Evolutionary conservation across 208 protist species (phyloP), one percentile per base, ranked within the genome.

Genomic region (Crithidia fasciculata): DNA sequence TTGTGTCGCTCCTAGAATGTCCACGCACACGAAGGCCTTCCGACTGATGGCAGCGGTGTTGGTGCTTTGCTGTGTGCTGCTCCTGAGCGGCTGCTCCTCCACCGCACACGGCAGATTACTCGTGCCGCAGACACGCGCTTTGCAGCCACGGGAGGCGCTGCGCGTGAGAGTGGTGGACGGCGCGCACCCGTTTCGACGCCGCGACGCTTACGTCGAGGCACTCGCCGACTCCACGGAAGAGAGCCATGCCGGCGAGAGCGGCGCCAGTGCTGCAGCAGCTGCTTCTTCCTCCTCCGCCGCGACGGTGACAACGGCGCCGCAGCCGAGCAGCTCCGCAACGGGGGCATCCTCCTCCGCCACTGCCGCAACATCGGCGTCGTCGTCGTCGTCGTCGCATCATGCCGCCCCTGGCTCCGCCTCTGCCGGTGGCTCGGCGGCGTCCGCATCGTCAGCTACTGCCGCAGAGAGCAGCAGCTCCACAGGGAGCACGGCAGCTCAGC

Each of bases 31-130:
- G 12, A 49, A 49, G 45, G 7, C 45, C 9, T 15, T 8, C 9
- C 9, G 45, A 13, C 45, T 8, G 45, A 15, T 49, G 45, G 45
- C 45, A 13, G 45, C 12, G 7, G 45, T 49, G 45, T 8, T 49
- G 5, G 36, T 37, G 13, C 13, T 64, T 37, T 64, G 59, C 59
- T 64, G 54, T 15, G n/a, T 64, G 40, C 4, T 64, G 18, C 43
- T 64, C 15, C 41, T 64, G 28, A 28, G 28, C 41, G 19, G 59
- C 59, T 10, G 5, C 43, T 4, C n/a, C 16, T 9, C 43, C 15
- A 9, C 15, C n/a, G 59, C 59, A 39, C 43, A 13, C 5, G 39
- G 10, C 5, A 37, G 41, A 4, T 36, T 41, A 16, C 12, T 52
- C 16, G 43, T 12, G 39, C 19, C 59, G 39, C 59, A 64, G 8